Evolutionary conservation across 805 yeast genomes (phyloP), one percentile per base, ranked within the genome.

Genomic region (Candida xiaguanensis): DNA sequence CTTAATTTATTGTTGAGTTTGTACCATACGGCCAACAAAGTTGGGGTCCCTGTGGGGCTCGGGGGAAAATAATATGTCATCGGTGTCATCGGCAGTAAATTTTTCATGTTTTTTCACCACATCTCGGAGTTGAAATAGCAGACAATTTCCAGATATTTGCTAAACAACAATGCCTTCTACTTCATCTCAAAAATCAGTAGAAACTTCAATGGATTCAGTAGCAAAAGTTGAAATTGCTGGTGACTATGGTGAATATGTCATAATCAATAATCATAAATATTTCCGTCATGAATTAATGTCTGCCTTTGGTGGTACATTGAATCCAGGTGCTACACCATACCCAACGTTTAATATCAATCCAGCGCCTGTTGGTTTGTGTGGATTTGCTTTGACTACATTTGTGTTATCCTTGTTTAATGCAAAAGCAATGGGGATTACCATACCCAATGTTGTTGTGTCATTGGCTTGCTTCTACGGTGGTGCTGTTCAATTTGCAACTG

Each of bases 381-480:
- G 76, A 0, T 80, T 80, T 52, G 82, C 85, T 2, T 51, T 79
- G 43, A 77, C 85, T 4, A 78, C 85, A 3, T 78, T 80, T 56
- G 76, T 77, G 2, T 57, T 79, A 24, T 75, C 82, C 2, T 59
- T 80, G 67, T 59, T 59, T 50, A 79, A 79, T 44, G 74, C 78
- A 18, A 60, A 63, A 27, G 82, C 82, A 12, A 70, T 74, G 57
- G 78, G 78, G 32, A 65, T 80, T 25, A 54, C 58, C 0, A 56
- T 59, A 29, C 76, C 82, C 26, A 75, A 75, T 44, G 70, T 77
- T 24, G 78, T 78, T 38, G 73, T 79, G 17, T 79, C 80, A 11
- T 50, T 70, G 16, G 82, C 85, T 1, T 61, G 72, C 49, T 78
- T 80, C 52, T 80, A 80, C 45, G 87, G 86, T 38, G 86, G 86